Base-by-base conservation (phyloP, 805 yeast genomes). In the Metschnikowia rubicola region DNA sequence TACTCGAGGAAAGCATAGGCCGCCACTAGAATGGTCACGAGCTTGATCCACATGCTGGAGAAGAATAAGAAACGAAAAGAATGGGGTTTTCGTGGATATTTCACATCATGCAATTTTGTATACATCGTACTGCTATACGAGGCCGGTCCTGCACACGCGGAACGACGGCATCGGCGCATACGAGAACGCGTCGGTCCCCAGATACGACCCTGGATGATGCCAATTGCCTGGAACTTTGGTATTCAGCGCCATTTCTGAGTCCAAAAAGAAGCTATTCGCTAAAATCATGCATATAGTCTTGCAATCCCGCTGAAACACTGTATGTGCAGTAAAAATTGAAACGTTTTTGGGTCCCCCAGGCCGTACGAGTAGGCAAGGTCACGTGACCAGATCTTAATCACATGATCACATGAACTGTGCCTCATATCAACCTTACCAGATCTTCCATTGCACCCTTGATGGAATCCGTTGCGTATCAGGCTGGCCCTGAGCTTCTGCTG, bases 1-100 rank as follows among this genome's bases (percentile, higher is more conserved):
- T 56, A 59, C 61, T 78, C 65, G 46, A 75, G 60, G 9, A 68
- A 55, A 31, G 61, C 61, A 54, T 58, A 73, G 10, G 67, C 31
- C n/a, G 54, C 56, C 37, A 62, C 41, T 6, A 65, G 62, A 11
- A 63, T 41, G 9, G 62, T 55, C 13, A 54, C 29, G 17, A 47
- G 13, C 33, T 48, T 44, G 44, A 44, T 43, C 59, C 59, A 55
- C 54, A 50, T 47, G 11, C 7, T 21, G 26, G 26, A 21, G 26
- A 21, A 1, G 26, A 21, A 21, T 21, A 21, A 1, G 6, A 21
- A 21, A 21, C 1, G 7, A 4, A 21, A 21, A 5, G 2, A 21
- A 21, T 21, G 26, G 3, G 26, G 2, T 15, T 21, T 21, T 21
- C 2, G 26, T 21, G 26, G 26, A 21, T 21, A 21, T 7, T 21